phyloP scores from a whole-genome alignment of 192 early-diverging fungal genomes.

The Irineochytrium annulatum region DNA sequence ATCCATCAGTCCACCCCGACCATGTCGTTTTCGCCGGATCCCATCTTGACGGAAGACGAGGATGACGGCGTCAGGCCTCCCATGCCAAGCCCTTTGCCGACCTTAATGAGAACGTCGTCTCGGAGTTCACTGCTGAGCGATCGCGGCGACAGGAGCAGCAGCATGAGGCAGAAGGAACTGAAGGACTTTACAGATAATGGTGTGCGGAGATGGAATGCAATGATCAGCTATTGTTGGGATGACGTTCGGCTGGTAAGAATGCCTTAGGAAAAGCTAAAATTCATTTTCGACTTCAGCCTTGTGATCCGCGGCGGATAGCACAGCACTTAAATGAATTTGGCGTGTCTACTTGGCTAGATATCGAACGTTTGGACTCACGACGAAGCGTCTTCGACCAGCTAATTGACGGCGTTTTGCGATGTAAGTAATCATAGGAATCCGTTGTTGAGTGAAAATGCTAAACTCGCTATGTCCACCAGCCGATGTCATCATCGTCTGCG shows the following conservation, averaged over 20 bases:
- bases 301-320: neutral
- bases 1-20: too few species aligned
- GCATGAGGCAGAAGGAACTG: neutral
- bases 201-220: neutral
- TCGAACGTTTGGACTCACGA: neutral
- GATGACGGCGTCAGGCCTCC: neutral
- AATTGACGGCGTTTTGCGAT: neutral
- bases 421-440: too few species aligned
- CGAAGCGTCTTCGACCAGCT: neutral
- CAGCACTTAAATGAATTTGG: neutral
- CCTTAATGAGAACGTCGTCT: too few species aligned
- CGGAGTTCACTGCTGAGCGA: too few species aligned
- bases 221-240: slow-evolving; percentile 1
- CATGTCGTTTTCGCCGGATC: neutral
- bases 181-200: neutral
- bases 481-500: neutral
- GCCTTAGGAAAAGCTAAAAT: neutral
- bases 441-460: neutral
- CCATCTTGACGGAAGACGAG: neutral
- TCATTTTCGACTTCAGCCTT: neutral
- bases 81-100: neutral
- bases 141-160: too few species aligned
- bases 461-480: neutral
- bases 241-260: neutral
- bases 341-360: neutral